Evolutionary conservation across 2,329 filamentous ascomycete species (phyloP), one percentile per base, ranked within the genome.

Genomic region (Biscogniauxia marginata): DNA sequence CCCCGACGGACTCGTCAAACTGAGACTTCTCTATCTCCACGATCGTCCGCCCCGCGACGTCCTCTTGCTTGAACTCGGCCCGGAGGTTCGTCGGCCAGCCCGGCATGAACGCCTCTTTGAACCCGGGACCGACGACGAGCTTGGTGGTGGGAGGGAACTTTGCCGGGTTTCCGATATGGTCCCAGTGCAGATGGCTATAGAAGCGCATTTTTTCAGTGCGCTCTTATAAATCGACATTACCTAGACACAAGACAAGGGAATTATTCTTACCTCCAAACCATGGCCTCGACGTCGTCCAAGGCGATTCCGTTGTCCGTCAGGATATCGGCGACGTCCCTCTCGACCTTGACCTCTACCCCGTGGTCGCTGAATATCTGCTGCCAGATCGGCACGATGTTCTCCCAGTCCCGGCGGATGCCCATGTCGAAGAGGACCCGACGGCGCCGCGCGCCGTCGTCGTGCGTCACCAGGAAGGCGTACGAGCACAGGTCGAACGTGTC

Each of bases 391-490:
- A 49, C 45, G 8, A 34, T 11, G n/a, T 52, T 56, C 46, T 53
- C 45, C 18, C 21, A 24, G 34, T 56, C 54, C 24, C 49, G 49
- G 16, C 54, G 50, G 45, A 44, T 45, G 20, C 50, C 54, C n/a
- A 56, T 25, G n/a, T 56, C 54, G 50, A 50, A 56, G 23, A 56
- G 54, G 7, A 56, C 20, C n/a, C 46, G 24, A n/a, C 39, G 13
- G 6, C 21, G 21, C n/a, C 24, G 23, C 5, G 16, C 50, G 2
- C 20, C 23, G n/a, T 43, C 23, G 7, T 34, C 54, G 39, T 53
- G 50, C 20, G 24, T 45, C 11, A 53, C 46, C 11, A 56, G 50
- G 21, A 56, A 56, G 34, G 23, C 43, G 21, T 56, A 56, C 7
- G 50, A 56, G 23, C 50, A 53, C 3, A 47, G 16, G 7, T 51